Conservation (phyloP, 768 basidiomycete species). For the Peribolospora baueri region DNA sequence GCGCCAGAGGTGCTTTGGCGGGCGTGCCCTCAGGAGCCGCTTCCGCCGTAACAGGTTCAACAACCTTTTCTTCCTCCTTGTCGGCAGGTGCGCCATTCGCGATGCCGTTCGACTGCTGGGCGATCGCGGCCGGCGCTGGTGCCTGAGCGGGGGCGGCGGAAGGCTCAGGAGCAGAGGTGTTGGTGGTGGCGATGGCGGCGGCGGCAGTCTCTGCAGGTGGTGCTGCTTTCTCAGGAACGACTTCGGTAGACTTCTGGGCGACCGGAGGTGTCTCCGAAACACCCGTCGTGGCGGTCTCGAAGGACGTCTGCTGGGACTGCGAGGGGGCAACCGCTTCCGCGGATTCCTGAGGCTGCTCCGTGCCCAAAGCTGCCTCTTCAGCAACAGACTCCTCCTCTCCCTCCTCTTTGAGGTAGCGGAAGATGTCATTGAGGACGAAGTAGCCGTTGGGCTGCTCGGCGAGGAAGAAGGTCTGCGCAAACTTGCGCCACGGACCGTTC, state of each 20-base stretch:
- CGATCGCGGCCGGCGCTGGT: conserved; percentile 15
- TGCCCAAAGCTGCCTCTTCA: conserved; percentile 20
- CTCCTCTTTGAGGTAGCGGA: conserved; percentile 79
- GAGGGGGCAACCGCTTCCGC: conserved; percentile 13
- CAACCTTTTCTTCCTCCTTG: not conserved
- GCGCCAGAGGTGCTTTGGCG: conserved; percentile 10
- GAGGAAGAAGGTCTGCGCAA: conserved; percentile 98
- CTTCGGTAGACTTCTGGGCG: not conserved
- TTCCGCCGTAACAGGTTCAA: no score
- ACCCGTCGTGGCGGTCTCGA: not conserved
- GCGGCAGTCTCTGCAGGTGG: not conserved
- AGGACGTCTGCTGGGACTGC: conserved; percentile 10
- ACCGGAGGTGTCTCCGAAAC: not conserved
- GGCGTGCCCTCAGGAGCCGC: no score
- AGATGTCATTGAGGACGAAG: conserved; percentile 99
- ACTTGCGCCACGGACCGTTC: conserved; percentile 81
- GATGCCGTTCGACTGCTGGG: not conserved
- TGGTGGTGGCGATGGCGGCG: conserved; percentile 3
- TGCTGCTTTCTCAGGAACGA: not conserved
- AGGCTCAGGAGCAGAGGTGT: not conserved
- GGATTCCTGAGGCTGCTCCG: conserved; percentile 12
- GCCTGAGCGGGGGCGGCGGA: conserved; percentile 7
- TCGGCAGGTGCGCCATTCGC: not conserved
- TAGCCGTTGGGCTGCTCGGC: conserved; percentile 98
- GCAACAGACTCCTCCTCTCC: conserved; percentile 25